Conservation (phyloP, 495 filamentous ascomycete species). For the Aspergillus ellipticus region DNA sequence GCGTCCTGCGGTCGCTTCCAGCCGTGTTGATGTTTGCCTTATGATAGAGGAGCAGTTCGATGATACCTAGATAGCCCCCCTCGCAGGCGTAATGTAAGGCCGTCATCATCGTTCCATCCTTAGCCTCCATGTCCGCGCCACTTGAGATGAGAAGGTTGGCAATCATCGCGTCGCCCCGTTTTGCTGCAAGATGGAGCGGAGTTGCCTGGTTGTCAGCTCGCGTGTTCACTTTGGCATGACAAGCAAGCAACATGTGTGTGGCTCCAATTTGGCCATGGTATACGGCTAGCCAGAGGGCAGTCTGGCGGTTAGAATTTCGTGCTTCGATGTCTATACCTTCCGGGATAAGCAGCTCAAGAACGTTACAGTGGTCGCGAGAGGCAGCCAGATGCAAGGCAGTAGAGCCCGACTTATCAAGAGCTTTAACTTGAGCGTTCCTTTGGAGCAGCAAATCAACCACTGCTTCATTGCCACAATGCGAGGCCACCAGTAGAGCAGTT, state of each 20-base stretch:
- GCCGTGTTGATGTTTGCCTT: conserved; percentile 35
- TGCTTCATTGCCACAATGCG: conserved; percentile 45
- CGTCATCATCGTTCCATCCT: conserved; percentile 39
- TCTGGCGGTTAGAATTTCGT: conserved; percentile 28
- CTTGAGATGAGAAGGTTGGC: conserved; percentile 29
- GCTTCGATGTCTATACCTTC: conserved; percentile 31
- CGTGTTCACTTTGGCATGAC: conserved; percentile 34
- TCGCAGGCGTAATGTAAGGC: conserved; percentile 42
- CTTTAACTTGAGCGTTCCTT: conserved; percentile 32
- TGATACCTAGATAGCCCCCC: conserved; percentile 27
- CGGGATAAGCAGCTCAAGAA: conserved; percentile 33
- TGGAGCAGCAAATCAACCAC: conserved; percentile 40
- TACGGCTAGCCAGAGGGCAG: conserved; percentile 37
- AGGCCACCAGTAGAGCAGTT: conserved; percentile 43
- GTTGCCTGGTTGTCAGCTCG: conserved; percentile 37
- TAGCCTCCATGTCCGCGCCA: conserved; percentile 40
- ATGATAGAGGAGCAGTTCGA: conserved; percentile 32
- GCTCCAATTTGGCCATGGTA: conserved; percentile 25
- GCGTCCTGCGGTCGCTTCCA: conserved; percentile 33
- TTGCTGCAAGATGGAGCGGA: conserved; percentile 37
- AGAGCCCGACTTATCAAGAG: conserved; percentile 30
- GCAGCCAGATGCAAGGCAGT: conserved; percentile 46
- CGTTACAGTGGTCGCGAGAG: conserved; percentile 36
- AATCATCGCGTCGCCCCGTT: conserved; percentile 32
- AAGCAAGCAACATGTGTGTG: conserved; percentile 17